These are phyloP conservation scores for Boletus vermiculosoides DNA, from an alignment of 768 basidiomycete species.

Conservation along the genomic window DNA sequence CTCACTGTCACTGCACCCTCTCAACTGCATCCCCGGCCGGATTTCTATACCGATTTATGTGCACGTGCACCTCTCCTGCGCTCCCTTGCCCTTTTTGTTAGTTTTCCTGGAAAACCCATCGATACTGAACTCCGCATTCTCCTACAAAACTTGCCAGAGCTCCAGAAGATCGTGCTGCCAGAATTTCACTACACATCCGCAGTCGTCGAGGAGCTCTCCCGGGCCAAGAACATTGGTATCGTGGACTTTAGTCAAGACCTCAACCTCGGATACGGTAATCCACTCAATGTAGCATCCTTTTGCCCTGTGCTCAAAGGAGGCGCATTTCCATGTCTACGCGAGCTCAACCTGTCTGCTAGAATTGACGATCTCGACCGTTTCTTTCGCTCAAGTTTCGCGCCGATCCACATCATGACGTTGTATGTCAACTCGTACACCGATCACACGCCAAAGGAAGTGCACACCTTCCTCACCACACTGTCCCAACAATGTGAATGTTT, in stretches of 20 bases:
- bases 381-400: conserved; percentile 44
- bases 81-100: conserved; percentile 45
- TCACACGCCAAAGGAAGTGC: conserved; percentile 44
- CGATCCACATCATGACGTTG: conserved; percentile 48
- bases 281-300: conserved; percentile 44
- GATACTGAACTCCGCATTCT: conserved; percentile 42
- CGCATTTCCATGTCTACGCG: conserved; percentile 53
- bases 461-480: conserved; percentile 43
- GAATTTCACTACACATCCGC: conserved; percentile 48
- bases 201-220: conserved; percentile 48
- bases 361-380: conserved; percentile 47
- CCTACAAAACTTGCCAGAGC: conserved; percentile 39
- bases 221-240: conserved; percentile 39
- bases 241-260: conserved; percentile 56
- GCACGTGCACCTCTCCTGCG: conserved; percentile 52
- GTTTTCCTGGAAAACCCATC: conserved; percentile 40
- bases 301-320: conserved; percentile 44
- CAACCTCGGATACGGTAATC: conserved; percentile 47
- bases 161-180: conserved; percentile 50
- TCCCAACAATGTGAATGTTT: conserved; percentile 50
- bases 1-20: conserved; percentile 34
- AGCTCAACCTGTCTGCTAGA: conserved; percentile 48
- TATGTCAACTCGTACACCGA: conserved; percentile 49
- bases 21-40: conserved; percentile 6
- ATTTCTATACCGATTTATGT: conserved; percentile 39